phyloP scores from a whole-genome alignment of 768 basidiomycete genomes.

The Pseudohyphozyma bogoriensis region DNA sequence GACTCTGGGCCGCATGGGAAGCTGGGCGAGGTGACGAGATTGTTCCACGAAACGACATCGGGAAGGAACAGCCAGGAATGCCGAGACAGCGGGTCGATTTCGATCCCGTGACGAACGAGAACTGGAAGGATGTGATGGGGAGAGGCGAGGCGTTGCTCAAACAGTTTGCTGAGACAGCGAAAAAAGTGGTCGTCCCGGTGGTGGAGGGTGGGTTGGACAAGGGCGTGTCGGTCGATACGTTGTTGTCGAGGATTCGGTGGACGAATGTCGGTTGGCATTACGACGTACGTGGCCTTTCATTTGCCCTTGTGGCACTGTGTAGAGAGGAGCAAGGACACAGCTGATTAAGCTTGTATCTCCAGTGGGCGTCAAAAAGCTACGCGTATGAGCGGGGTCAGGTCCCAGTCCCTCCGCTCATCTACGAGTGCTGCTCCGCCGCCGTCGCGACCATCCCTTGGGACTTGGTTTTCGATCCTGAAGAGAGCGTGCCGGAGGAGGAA shows the following conservation, averaged over 20 bases:
- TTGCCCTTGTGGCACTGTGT: neutral
- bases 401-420: slow-evolving; percentile 51
- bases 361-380: slow-evolving; percentile 94
- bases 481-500: slow-evolving; percentile 46
- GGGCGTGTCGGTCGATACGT: slow-evolving; percentile 35
- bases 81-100: neutral
- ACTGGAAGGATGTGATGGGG: neutral
- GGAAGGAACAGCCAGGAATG: neutral
- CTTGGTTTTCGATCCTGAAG: slow-evolving; percentile 45
- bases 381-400: slow-evolving; percentile 67
- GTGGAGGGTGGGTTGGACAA: neutral
- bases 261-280: slow-evolving; percentile 93
- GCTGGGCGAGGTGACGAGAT: slow-evolving; percentile 5
- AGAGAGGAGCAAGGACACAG: too few species aligned
- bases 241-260: slow-evolving; percentile 78
- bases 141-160: neutral
- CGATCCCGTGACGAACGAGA: neutral
- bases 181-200: neutral
- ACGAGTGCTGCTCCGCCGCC: slow-evolving; percentile 52
- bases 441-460: slow-evolving; percentile 62
- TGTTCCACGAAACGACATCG: slow-evolving; percentile 2
- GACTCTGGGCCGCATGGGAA: slow-evolving; percentile 59
- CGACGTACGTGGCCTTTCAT: slow-evolving; percentile 39
- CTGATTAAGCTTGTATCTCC: neutral
- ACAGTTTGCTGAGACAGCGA: neutral